Conservation (phyloP, 805 yeast species). For the Hanseniaspora valbyensis region DNA sequence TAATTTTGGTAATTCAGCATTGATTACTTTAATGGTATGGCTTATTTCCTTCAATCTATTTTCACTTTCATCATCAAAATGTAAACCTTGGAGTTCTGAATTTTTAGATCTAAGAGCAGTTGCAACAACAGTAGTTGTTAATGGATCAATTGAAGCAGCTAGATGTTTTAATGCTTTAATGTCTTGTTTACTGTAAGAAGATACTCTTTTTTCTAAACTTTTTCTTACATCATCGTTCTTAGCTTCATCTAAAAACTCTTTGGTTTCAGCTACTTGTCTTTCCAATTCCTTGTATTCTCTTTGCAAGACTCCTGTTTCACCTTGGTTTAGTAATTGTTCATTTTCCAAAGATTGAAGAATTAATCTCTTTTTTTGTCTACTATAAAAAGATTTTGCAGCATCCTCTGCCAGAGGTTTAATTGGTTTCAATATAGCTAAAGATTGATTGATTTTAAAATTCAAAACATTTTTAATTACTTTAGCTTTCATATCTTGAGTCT, state of each 20-base stretch:
- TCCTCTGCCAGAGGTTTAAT: neutral
- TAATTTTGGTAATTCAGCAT: conserved; percentile 22
- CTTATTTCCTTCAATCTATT: conserved; percentile 27
- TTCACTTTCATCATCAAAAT: conserved; percentile 1
- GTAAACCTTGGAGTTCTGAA: conserved; percentile 6
- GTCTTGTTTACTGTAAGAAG: neutral
- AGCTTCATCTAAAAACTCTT: neutral
- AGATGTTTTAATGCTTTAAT: neutral
- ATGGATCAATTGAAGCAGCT: neutral
- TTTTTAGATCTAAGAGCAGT: conserved; percentile 2
- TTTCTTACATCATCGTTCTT: neutral
- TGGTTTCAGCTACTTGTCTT: neutral
- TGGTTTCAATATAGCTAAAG: conserved; percentile 7
- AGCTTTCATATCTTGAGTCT: neutral
- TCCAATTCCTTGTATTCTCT: neutral
- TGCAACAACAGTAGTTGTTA: neutral
- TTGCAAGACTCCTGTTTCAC: neutral
- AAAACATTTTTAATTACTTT: conserved; percentile 3
- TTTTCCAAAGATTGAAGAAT: conserved; percentile 6
- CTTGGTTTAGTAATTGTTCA: neutral
- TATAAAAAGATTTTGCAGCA: neutral
- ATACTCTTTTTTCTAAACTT: neutral
- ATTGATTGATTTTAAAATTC: conserved; percentile 5
- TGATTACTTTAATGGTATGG: conserved; percentile 21
- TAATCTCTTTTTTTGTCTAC: neutral